Conservation (phyloP, 2,329 filamentous ascomycete species). For the Colletotrichum lupini region DNA sequence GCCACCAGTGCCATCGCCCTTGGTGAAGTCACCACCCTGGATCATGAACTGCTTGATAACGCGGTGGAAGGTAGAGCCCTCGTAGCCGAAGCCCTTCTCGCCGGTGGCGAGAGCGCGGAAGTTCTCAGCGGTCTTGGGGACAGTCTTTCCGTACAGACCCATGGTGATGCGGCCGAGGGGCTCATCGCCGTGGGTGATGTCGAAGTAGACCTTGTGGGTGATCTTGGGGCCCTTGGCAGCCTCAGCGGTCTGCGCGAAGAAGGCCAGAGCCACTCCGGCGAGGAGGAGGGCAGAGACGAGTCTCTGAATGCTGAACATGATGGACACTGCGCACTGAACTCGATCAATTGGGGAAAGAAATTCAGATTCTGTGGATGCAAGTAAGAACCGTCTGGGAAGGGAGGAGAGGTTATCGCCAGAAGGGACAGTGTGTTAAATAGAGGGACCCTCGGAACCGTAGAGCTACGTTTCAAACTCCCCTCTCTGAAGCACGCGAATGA, state of each 20-base stretch:
- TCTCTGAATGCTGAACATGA: slow-evolving; percentile 81
- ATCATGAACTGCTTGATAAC: slow-evolving; percentile 95
- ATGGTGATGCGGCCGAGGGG: slow-evolving; percentile 80
- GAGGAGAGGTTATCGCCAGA: slow-evolving; percentile 5
- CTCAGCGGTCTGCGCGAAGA: slow-evolving; percentile 79
- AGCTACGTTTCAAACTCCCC: slow-evolving; percentile 35
- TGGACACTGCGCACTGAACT: slow-evolving; percentile 42
- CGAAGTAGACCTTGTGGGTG: slow-evolving; percentile 94
- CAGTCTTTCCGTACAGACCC: slow-evolving; percentile 88
- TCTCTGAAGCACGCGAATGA: slow-evolving; percentile 34
- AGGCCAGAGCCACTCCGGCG: slow-evolving; percentile 77
- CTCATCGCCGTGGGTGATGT: slow-evolving; percentile 82
- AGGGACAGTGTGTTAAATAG: slow-evolving; percentile 14
- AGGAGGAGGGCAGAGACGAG: slow-evolving; percentile 80
- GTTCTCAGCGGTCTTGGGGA: slow-evolving; percentile 80
- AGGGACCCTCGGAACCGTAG: background rate
- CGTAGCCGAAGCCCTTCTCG: slow-evolving; percentile 87
- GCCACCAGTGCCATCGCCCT: slow-evolving; percentile 83
- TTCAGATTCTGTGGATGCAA: slow-evolving; percentile 14
- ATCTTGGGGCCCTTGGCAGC: slow-evolving; percentile 92
- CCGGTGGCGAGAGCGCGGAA: slow-evolving; percentile 85
- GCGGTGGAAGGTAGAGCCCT: slow-evolving; percentile 87
- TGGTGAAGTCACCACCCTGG: slow-evolving; percentile 90
- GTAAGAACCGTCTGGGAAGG: slow-evolving; percentile 4
- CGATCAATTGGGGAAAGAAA: slow-evolving; percentile 23